Percentiles rank a stretch among this genome's conserved stretches.
Evolutionary conservation across 805 yeast genomes (phyloP).

Genomic region (Metschnikowia lachancei): DNA sequence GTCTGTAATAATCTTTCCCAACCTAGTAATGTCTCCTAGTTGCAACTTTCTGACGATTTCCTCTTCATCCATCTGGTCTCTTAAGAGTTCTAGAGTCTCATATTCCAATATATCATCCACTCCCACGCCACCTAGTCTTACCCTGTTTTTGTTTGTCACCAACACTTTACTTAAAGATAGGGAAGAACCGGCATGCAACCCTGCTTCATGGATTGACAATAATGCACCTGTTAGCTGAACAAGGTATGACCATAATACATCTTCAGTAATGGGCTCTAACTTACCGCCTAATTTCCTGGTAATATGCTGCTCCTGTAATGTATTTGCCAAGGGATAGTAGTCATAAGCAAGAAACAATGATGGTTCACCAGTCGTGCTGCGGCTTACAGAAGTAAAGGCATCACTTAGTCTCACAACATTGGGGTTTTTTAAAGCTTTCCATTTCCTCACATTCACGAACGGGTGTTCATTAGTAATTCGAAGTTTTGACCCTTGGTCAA

Average conservation of each 20-base stretch:
- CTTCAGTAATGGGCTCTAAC: slow-evolving; percentile 57
- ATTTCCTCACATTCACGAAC: slow-evolving; percentile 58
- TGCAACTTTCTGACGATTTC: slow-evolving; percentile 35
- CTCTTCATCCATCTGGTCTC: slow-evolving; percentile 9
- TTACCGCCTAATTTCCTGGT: slow-evolving; percentile 39
- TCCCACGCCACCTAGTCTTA: slow-evolving; percentile 71
- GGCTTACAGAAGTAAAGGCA: slow-evolving; percentile 82
- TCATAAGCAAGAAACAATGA: slow-evolving; percentile 80
- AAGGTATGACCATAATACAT: slow-evolving; percentile 69
- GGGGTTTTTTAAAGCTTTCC: slow-evolving; percentile 57
- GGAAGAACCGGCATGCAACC: slow-evolving; percentile 58
- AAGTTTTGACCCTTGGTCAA: slow-evolving; percentile 43
- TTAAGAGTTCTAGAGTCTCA: slow-evolving; percentile 29
- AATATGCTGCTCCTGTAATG: slow-evolving; percentile 68
- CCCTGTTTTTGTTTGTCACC: slow-evolving; percentile 66
- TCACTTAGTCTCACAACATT: slow-evolving; percentile 69
- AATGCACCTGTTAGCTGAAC: slow-evolving; percentile 74
- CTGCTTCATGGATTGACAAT: slow-evolving; percentile 60
- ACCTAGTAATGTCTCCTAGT: slow-evolving; percentile 50
- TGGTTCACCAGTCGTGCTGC: slow-evolving; percentile 57
- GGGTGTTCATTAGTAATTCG: slow-evolving; percentile 50
- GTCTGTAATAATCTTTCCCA: slow-evolving; percentile 61
- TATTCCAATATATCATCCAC: slow-evolving; percentile 61
- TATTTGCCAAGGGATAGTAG: slow-evolving; percentile 73
- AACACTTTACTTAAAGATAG: slow-evolving; percentile 68